These are phyloP conservation scores for Sugiyamaella smithiae DNA, from an alignment of 805 yeast species.

Conservation along the genomic window DNA sequence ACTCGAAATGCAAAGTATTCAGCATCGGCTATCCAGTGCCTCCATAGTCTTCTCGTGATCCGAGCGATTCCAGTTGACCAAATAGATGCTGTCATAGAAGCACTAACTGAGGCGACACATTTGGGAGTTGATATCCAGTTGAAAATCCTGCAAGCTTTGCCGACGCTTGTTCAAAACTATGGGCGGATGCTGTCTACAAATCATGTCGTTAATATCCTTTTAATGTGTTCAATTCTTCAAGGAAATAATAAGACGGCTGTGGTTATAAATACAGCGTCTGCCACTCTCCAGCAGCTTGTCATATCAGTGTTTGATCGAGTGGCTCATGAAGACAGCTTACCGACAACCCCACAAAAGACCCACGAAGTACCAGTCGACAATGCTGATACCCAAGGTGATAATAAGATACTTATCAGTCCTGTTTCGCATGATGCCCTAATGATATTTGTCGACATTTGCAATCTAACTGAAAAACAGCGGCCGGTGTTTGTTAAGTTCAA, in stretches of 20 bases:
- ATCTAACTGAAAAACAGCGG: constrained; percentile 55
- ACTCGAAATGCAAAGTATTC: constrained; percentile 73
- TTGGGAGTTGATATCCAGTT: constrained; percentile 80
- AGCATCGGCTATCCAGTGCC: constrained; percentile 65
- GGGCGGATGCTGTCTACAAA: constrained; percentile 52
- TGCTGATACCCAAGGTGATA: constrained; percentile 31
- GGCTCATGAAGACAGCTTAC: constrained; percentile 39
- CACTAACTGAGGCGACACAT: constrained; percentile 69
- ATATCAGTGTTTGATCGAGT: constrained; percentile 73
- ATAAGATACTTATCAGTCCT: constrained; percentile 45
- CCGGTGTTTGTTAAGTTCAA: constrained; percentile 52
- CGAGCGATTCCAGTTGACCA: constrained; percentile 53
- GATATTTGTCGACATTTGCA: constrained; percentile 70
- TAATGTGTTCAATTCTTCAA: constrained; percentile 71
- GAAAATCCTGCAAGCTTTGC: constrained; percentile 79
- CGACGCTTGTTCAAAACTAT: constrained; percentile 67
- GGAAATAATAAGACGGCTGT: constrained; percentile 66
- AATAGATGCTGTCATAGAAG: constrained; percentile 55
- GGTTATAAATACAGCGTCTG: constrained; percentile 87
- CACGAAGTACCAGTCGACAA: constrained; percentile 43
- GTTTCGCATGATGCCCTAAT: constrained; percentile 67
- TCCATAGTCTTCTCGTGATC: constrained; percentile 58
- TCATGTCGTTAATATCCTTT: constrained; percentile 54
- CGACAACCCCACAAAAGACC: constrained; percentile 12
- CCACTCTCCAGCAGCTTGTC: constrained; percentile 84